Conservation (phyloP, 805 yeast species). For the Tetrapisispora namnaoensis region DNA sequence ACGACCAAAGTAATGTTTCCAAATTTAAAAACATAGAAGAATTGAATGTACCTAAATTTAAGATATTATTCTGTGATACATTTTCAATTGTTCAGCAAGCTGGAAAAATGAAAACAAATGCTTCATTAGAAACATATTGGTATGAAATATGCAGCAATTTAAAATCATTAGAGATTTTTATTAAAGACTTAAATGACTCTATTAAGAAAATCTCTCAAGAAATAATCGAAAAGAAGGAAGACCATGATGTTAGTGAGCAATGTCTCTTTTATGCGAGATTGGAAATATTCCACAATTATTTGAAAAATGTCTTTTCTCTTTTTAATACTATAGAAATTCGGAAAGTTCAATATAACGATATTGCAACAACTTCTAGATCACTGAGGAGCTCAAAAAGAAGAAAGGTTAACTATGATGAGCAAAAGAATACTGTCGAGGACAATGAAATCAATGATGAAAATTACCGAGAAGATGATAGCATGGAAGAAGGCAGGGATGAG, state of each 20-base stretch:
- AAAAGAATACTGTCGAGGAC: constrained; percentile 11
- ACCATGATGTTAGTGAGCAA: background rate
- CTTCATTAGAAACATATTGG: constrained; percentile 10
- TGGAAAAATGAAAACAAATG: constrained; percentile 2
- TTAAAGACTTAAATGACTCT: constrained; percentile 5
- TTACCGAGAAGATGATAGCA: constrained; percentile 8
- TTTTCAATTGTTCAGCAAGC: constrained; percentile 14
- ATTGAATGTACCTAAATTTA: constrained; percentile 8
- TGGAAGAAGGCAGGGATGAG: constrained; percentile 10
- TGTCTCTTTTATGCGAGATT: constrained; percentile 6
- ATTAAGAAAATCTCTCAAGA: constrained; percentile 1
- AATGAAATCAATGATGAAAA: constrained; percentile 12
- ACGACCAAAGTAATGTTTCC: constrained; percentile 7
- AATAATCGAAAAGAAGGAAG: background rate
- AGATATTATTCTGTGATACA: constrained; percentile 18
- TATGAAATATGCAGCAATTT: constrained; percentile 19
- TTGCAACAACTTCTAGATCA: constrained; percentile 21
- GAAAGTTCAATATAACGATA: constrained; percentile 44
- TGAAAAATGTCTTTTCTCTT: constrained; percentile 25
- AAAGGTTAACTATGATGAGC: constrained; percentile 10
- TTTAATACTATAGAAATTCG: constrained; percentile 56
- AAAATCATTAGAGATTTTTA: constrained; percentile 12
- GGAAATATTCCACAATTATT: constrained; percentile 11
- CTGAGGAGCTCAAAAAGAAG: constrained; percentile 23
- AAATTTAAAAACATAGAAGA: constrained; percentile 16